Evolutionary conservation across 345 rosid species (phyloP).

Genomic region (Microthlaspi erraticum): DNA sequence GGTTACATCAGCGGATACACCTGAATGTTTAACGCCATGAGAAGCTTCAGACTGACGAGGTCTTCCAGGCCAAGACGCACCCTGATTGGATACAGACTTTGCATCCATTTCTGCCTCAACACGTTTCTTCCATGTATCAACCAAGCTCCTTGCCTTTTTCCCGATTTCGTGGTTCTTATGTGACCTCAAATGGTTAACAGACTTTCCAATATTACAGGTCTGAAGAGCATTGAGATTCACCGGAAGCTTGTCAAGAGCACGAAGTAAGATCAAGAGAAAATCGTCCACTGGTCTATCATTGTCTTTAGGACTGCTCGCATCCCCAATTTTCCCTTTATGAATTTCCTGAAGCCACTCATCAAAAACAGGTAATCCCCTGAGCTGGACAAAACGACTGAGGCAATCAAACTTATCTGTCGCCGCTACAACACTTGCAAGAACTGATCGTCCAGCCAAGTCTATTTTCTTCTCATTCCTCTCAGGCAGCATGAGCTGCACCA

Average conservation of each 20-base stretch:
- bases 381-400: conserved; percentile 82
- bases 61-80: conserved; percentile 68
- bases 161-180: conserved; percentile 86
- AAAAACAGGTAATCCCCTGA: conserved; percentile 78
- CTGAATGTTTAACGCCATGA: conserved; percentile 63
- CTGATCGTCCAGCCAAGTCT: conserved; percentile 64
- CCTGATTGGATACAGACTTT: conserved; percentile 72
- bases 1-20: conserved; percentile 63
- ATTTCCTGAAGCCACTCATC: conserved; percentile 99
- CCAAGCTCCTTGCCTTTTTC: conserved; percentile 90
- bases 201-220: conserved; percentile 87
- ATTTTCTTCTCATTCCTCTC: conserved; percentile 76
- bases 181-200: conserved; percentile 85
- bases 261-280: conserved; percentile 75
- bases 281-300: conserved; percentile 59
- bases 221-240: conserved; percentile 92
- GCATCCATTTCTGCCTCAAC: conserved; percentile 98
- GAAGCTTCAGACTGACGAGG: conserved; percentile 66
- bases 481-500: conserved; percentile 67
- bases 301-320: conserved; percentile 60
- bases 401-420: conserved; percentile 87
- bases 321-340: conserved; percentile 86
- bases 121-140: conserved; percentile 97
- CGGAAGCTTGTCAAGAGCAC: conserved; percentile 91
- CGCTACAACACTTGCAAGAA: conserved; percentile 79